These are phyloP conservation scores for Pythium pyrilobum DNA, from an alignment of 352 stramenopile species.

Conservation along the genomic window DNA sequence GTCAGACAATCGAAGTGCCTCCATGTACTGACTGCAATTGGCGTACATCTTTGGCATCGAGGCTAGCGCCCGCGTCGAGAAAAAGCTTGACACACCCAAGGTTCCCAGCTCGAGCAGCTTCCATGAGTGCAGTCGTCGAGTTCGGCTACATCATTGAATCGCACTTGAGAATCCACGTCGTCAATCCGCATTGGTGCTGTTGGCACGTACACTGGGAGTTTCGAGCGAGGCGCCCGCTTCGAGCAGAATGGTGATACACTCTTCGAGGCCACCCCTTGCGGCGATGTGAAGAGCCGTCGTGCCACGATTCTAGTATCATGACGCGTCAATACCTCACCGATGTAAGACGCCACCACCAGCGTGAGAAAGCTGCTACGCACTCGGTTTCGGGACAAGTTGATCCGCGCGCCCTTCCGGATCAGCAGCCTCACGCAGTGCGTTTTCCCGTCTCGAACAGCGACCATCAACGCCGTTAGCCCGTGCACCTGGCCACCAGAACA, in stretches of 20 bases:
- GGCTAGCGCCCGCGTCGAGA: conserved; percentile 55
- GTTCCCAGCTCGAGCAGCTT: conserved; percentile 77
- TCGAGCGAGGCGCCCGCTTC: conserved; percentile 65
- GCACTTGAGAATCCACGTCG: no score
- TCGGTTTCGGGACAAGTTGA: conserved; percentile 80
- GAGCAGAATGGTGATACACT: conserved; percentile 68
- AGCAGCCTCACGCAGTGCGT: conserved; percentile 62
- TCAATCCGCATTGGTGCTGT: no score
- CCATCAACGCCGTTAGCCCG: conserved; percentile 76
- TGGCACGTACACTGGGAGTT: conserved; percentile 56
- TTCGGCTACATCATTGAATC: conserved; percentile 64
- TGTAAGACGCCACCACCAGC: background rate
- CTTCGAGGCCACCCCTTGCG: conserved; percentile 62
- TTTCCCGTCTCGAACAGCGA: conserved; percentile 65
- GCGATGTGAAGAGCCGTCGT: conserved; percentile 82
- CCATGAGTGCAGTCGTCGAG: conserved; percentile 84
- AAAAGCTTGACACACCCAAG: conserved; percentile 69
- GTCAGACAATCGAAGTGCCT: background rate
- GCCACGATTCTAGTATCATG: conserved; percentile 50
- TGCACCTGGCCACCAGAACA: conserved; percentile 51
- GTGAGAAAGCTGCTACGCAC: conserved; percentile 25
- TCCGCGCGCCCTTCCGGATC: conserved; percentile 72
- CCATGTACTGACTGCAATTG: background rate
- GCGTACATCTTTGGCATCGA: conserved; percentile 73
- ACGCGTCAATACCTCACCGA: conserved; percentile 5